Evolutionary conservation across 108 stramenopile species (phyloP).

Genomic region (Pseudonitzschia delicatissima): DNA sequence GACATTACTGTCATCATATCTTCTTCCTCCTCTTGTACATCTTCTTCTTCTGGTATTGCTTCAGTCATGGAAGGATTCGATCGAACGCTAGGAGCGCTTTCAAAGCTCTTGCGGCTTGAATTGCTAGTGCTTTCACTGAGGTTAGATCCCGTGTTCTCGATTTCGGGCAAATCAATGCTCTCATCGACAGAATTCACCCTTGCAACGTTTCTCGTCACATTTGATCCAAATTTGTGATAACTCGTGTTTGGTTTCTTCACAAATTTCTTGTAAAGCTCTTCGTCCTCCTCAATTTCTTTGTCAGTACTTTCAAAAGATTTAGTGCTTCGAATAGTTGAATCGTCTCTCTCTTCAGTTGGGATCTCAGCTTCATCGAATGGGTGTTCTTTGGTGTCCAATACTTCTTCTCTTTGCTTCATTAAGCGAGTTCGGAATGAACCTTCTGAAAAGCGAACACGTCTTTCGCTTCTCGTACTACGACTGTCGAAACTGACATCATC

Average conservation of each 20-base stretch:
- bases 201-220: background rate
- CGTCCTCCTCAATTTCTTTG: background rate
- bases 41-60: slow-evolving; percentile 20
- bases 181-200: slow-evolving; percentile 3
- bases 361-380: background rate
- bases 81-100: slow-evolving; percentile 3
- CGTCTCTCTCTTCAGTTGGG: background rate
- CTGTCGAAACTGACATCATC: background rate
- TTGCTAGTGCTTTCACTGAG: slow-evolving; percentile 11
- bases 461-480: slow-evolving; percentile 9
- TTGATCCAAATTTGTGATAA: background rate
- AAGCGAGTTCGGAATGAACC: background rate
- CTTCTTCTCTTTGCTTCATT: background rate
- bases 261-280: too few species aligned
- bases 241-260: too few species aligned
- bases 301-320: background rate
- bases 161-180: slow-evolving; percentile 26
- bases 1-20: background rate
- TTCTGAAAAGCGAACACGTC: slow-evolving; percentile 33
- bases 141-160: slow-evolving; percentile 32
- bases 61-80: slow-evolving; percentile 5
- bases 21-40: background rate
- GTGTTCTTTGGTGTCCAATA: background rate
- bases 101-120: slow-evolving; percentile 9
- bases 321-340: too few species aligned